Evolutionary conservation across 768 basidiomycete species (phyloP).

Genomic region (Suillus variegatus): DNA sequence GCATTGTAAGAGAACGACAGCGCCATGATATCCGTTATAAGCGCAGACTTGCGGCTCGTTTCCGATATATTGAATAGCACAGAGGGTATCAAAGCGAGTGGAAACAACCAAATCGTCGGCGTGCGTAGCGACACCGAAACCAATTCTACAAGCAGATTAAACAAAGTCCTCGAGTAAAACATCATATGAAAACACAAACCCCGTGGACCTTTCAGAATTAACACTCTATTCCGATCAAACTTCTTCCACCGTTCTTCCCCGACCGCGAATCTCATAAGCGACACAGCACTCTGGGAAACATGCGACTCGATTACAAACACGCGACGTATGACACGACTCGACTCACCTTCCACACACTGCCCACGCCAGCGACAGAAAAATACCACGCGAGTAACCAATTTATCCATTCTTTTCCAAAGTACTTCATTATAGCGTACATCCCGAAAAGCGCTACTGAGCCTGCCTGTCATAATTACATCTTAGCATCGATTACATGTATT

Average conservation of each 20-base stretch:
- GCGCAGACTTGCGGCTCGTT: slow-evolving; percentile 53
- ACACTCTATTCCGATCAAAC: slow-evolving; percentile 48
- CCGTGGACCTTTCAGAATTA: slow-evolving; percentile 45
- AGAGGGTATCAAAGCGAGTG: slow-evolving; percentile 64
- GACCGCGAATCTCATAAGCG: slow-evolving; percentile 47
- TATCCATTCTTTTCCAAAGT: slow-evolving; percentile 78
- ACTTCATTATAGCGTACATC: slow-evolving; percentile 71
- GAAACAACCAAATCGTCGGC: slow-evolving; percentile 57
- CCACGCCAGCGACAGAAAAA: slow-evolving; percentile 64
- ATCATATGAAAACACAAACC: slow-evolving; percentile 32
- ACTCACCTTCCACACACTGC: slow-evolving; percentile 69
- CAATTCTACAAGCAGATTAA: slow-evolving; percentile 29
- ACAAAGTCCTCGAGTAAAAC: neutral
- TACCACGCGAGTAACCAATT: slow-evolving; percentile 81
- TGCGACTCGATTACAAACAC: neutral
- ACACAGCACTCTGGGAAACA: slow-evolving; percentile 33
- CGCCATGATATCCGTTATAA: slow-evolving; percentile 73
- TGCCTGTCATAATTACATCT: slow-evolving; percentile 32
- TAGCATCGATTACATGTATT: neutral
- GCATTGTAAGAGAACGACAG: slow-evolving; percentile 86
- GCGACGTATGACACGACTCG: neutral
- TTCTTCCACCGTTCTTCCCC: slow-evolving; percentile 59
- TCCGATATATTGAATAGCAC: slow-evolving; percentile 56
- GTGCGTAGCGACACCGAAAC: slow-evolving; percentile 51
- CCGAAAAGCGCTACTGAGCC: slow-evolving; percentile 71